phyloP scores from a whole-genome alignment of 2,329 filamentous ascomycete genomes.

The Hirsutella minnesotensis region DNA sequence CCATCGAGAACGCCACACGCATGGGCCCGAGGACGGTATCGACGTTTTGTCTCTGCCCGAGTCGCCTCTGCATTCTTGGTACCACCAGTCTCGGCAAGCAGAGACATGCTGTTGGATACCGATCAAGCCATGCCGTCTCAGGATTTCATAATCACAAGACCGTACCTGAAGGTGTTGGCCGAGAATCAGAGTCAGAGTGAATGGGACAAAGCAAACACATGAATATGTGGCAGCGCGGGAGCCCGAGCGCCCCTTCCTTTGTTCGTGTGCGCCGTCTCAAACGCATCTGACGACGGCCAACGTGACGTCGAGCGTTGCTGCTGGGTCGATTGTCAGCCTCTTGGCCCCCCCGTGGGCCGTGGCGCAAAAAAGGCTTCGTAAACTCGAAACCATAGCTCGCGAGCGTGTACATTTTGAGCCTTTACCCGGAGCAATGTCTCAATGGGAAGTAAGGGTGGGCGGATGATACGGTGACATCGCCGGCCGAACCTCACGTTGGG shows the following conservation, averaged over 20 bases:
- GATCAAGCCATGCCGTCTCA: neutral
- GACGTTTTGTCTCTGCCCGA: neutral
- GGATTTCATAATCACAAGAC: neutral
- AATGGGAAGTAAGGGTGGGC: neutral
- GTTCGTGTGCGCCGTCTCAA: neutral
- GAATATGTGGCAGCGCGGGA: neutral
- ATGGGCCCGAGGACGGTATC: neutral
- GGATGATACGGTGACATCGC: conserved; percentile 1
- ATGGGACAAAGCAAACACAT: too few species aligned
- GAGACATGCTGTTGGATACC: neutral
- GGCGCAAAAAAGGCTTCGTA: neutral
- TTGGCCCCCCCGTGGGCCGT: neutral
- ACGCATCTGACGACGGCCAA: neutral
- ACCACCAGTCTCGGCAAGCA: conserved; percentile 1
- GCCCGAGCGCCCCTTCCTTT: neutral
- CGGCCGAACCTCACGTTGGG: neutral
- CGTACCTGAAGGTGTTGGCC: neutral
- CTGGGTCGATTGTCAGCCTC: neutral
- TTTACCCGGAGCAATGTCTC: conserved; percentile 2
- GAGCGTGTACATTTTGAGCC: neutral
- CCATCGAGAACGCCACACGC: too few species aligned
- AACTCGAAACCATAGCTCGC: neutral
- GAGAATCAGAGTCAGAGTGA: too few species aligned
- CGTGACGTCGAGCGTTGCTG: neutral
- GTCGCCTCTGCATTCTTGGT: neutral